These are phyloP conservation scores for Stephania japonica DNA, from an alignment of 164 flowering plant genomes.

Conservation along the genomic window DNA sequence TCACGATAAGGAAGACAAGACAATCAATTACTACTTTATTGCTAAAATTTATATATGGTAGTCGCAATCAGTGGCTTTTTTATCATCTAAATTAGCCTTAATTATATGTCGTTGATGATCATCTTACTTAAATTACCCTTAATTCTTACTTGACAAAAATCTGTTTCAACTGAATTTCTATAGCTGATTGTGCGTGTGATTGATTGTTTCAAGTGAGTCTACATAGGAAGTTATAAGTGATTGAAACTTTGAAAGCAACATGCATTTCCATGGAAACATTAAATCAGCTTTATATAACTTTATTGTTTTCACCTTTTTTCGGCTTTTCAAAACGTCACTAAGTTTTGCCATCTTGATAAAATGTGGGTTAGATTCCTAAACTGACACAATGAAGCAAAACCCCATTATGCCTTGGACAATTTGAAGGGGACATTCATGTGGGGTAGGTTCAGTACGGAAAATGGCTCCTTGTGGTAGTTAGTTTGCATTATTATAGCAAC, in stretches of 20 bases:
- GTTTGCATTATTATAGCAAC: not conserved
- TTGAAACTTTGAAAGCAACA: not conserved
- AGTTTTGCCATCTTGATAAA: not conserved
- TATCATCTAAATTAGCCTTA: too few relatives aligned
- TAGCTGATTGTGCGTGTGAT: too few relatives aligned
- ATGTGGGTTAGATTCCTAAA: not conserved
- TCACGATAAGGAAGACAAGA: too few relatives aligned
- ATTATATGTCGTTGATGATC: too few relatives aligned
- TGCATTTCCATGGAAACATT: not conserved
- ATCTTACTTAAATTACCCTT: too few relatives aligned
- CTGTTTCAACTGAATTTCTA: too few relatives aligned
- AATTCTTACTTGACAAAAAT: too few relatives aligned
- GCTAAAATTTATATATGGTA: too few relatives aligned
- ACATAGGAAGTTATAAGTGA: too few relatives aligned
- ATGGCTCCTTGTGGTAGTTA: not conserved
- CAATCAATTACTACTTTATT: too few relatives aligned
- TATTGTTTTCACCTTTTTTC: not conserved
- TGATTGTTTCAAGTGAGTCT: too few relatives aligned
- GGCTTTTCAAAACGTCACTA: not conserved
- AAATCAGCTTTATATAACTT: not conserved
- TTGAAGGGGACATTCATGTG: not conserved
- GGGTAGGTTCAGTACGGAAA: not conserved
- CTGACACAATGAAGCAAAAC: not conserved
- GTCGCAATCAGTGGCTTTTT: too few relatives aligned
- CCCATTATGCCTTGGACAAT: not conserved